phyloP scores from a whole-genome alignment of 306 rosid genomes.

The Begonia fuchsioides region DNA sequence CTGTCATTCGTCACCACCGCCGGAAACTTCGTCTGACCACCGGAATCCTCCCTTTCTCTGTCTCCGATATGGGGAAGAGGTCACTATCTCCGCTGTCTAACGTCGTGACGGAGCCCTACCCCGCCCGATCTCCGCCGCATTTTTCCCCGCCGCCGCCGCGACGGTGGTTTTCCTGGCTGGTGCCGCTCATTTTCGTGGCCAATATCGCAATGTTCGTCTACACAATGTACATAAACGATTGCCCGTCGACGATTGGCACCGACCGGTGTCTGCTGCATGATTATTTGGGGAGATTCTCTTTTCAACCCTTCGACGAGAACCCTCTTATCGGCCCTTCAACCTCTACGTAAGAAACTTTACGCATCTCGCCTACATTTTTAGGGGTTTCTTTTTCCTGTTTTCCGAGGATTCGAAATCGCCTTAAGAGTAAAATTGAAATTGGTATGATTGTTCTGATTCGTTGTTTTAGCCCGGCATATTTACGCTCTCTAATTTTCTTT shows the following conservation, averaged over 20 bases:
- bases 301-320: slow-evolving; percentile 57
- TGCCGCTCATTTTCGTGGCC: slow-evolving; percentile 40
- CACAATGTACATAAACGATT: slow-evolving; percentile 50
- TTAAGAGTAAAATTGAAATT: no score
- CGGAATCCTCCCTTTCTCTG: neutral
- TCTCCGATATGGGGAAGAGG: slow-evolving; percentile 37
- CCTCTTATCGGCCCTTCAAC: slow-evolving; percentile 66
- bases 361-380: neutral
- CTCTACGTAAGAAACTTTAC: slow-evolving; percentile 34
- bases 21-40: slow-evolving; percentile 1
- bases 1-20: slow-evolving; percentile 6
- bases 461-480: neutral
- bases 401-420: neutral
- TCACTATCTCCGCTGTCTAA: slow-evolving; percentile 16
- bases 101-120: slow-evolving; percentile 31
- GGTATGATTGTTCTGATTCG: neutral
- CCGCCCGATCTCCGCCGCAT: slow-evolving; percentile 20
- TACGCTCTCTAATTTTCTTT: neutral
- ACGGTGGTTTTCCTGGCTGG: slow-evolving; percentile 53
- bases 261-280: slow-evolving; percentile 23
- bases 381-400: neutral
- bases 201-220: slow-evolving; percentile 34
- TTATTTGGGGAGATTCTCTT: slow-evolving; percentile 44
- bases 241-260: slow-evolving; percentile 23
- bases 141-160: slow-evolving; percentile 24